These are phyloP conservation scores for Penicillium sclerotiorum DNA, from an alignment of 2,329 filamentous ascomycete genomes.

Conservation along the genomic window DNA sequence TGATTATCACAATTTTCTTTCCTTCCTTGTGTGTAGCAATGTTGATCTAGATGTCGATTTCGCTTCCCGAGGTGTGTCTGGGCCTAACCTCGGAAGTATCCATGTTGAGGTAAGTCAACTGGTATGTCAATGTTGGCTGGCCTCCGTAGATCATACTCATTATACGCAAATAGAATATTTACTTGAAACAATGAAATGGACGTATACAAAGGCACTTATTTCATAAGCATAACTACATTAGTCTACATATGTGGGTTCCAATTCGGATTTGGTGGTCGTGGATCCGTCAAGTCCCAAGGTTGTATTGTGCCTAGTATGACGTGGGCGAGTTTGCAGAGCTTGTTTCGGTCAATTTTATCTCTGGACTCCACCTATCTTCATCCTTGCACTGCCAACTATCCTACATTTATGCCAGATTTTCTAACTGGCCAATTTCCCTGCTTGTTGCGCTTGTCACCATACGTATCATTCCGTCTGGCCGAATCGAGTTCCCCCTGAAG, in stretches of 20 bases:
- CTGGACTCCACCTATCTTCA: background rate
- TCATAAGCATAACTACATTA: background rate
- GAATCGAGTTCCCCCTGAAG: conserved; percentile 8
- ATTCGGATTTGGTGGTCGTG: background rate
- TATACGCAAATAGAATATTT: no score
- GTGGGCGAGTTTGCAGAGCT: background rate
- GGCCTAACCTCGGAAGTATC: no score
- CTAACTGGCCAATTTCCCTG: background rate
- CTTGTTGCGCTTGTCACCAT: background rate
- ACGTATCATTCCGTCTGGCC: conserved; percentile 2
- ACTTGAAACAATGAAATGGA: no score
- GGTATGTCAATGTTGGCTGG: no score
- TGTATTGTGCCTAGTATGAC: background rate
- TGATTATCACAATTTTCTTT: background rate
- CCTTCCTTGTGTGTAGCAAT: no score
- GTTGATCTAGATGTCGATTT: no score
- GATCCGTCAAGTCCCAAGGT: background rate
- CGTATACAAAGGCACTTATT: no score
- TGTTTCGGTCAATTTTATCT: background rate
- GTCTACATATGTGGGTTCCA: no score
- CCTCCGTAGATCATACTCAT: no score
- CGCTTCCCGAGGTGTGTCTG: no score
- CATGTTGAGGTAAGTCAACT: no score
- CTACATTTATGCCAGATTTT: background rate
- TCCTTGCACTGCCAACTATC: background rate